These are phyloP conservation scores for Globisporangium perplexum DNA, from an alignment of 352 stramenopile species.

Conservation along the genomic window DNA sequence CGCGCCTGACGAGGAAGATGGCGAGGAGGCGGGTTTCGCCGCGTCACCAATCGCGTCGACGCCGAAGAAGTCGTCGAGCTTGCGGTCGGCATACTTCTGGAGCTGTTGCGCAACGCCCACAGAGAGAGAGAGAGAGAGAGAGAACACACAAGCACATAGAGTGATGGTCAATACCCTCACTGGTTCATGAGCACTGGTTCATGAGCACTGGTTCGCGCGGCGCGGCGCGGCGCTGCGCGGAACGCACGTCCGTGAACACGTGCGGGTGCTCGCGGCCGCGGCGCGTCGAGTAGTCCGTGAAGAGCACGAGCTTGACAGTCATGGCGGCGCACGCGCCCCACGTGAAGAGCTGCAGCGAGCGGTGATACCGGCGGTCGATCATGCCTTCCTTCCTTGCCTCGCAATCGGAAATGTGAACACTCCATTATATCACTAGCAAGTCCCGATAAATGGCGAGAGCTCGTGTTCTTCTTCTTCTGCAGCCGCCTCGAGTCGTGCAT, in stretches of 20 bases:
- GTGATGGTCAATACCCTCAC: neutral
- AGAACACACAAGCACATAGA: neutral
- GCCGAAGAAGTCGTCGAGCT: slow-evolving; percentile 86
- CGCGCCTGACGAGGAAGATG: neutral
- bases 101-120: slow-evolving; percentile 29
- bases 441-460: too few relatives aligned
- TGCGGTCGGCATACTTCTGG: slow-evolving; percentile 73
- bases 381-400: slow-evolving; percentile 30
- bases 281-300: slow-evolving; percentile 70
- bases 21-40: neutral
- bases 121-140: too few relatives aligned
- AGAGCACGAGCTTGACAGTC: slow-evolving; percentile 79
- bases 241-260: slow-evolving; percentile 67
- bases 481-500: too few relatives aligned
- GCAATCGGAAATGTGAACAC: too few relatives aligned
- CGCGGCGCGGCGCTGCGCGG: neutral
- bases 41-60: slow-evolving; percentile 54
- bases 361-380: slow-evolving; percentile 84
- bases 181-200: neutral
- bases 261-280: slow-evolving; percentile 57
- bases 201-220: too few relatives aligned
- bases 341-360: slow-evolving; percentile 81
- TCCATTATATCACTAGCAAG: too few relatives aligned
- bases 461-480: too few relatives aligned
- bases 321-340: slow-evolving; percentile 75